Base-by-base conservation (phyloP, 495 filamentous ascomycete species). In the Aspergillus coremiiformis region DNA sequence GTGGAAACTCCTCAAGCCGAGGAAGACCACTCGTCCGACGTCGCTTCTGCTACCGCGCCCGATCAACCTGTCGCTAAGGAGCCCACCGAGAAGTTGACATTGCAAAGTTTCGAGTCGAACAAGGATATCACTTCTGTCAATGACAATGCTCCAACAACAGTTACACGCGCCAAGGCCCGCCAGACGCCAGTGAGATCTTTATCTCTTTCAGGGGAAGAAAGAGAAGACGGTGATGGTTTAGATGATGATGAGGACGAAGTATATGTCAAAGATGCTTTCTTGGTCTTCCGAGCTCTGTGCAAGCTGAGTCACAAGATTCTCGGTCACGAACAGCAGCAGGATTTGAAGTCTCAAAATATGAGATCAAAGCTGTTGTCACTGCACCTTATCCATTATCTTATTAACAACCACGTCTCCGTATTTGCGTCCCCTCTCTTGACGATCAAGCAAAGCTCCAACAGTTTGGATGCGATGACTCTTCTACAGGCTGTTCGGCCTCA, bases 251-350 rank as follows among this genome's bases (percentile, higher is more conserved):
- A 95, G 55, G 94, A 97, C 61, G 94, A 99, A 59, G 86, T 96
- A 5, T 97, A 91, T 62, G 86, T 96, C 50, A 88, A 92, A 60
- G 94, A 99, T 67, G 89, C 94, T 12, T 99, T 96, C 65, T 75
- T 99, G 12, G 90, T 99, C 26, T 96, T 99, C 75, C 80, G 94
- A 20, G 93, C 94, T 8, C 91, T 99, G 69, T 99, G 94, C 76
- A 95, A 96, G 64, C 76, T 99, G 39, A 95, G 91, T 53, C 95
- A 90, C 50, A 99, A 96, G 62, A 71, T 88, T 35, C 71, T 99
- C 20, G 78, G 84, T 9, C 83, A 89, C 19, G 94, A 99, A 47
- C 91, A 97, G 57, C 82, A 95, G 32, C 86, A 92, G 51, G 94
- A 99, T 60, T 72, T 96, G 35, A 91, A 88, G 46, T 90, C 88